Evolutionary conservation across 345 rosid genomes (phyloP).

Genomic region (Bruguiera parviflora): DNA sequence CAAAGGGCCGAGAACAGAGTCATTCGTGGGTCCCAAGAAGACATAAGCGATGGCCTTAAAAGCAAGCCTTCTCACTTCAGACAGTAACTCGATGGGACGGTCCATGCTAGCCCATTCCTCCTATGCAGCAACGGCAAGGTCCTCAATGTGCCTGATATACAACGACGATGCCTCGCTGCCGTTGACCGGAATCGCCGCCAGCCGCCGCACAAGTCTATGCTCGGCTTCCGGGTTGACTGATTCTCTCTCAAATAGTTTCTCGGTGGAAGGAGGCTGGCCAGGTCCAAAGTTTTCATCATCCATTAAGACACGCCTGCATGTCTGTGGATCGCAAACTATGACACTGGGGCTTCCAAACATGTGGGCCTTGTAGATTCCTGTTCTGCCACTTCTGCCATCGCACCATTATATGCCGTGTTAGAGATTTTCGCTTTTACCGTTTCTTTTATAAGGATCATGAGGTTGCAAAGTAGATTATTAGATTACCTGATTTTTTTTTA

Average conservation of each 20-base stretch:
- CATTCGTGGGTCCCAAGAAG: conserved; percentile 25
- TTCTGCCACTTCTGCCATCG: too few relatives aligned
- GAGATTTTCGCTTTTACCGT: too few relatives aligned
- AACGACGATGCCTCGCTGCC: conserved; percentile 31
- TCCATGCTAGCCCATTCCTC: conserved; percentile 27
- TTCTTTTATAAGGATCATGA: too few relatives aligned
- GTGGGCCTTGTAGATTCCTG: too few relatives aligned
- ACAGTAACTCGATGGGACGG: conserved; percentile 30
- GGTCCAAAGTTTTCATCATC: conserved; percentile 27
- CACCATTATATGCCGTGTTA: too few relatives aligned
- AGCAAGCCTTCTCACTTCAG: conserved; percentile 22
- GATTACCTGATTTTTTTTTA: too few relatives aligned
- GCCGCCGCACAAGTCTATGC: conserved; percentile 30
- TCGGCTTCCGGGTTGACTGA: conserved; percentile 20
- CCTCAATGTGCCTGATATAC: conserved; percentile 24
- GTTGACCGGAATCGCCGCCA: conserved; percentile 31
- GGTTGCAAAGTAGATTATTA: too few relatives aligned
- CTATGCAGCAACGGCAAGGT: conserved; percentile 19
- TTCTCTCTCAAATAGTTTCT: conserved; percentile 16
- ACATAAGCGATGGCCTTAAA: conserved; percentile 34
- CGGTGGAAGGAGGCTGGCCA: conserved; percentile 28
- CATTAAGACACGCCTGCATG: too few relatives aligned
- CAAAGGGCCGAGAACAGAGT: conserved; percentile 7
- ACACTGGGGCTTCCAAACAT: too few relatives aligned
- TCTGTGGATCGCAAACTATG: too few relatives aligned